Evolutionary conservation across 2,329 filamentous ascomycete species (phyloP).

Genomic region (Hypoxylon sp.): DNA sequence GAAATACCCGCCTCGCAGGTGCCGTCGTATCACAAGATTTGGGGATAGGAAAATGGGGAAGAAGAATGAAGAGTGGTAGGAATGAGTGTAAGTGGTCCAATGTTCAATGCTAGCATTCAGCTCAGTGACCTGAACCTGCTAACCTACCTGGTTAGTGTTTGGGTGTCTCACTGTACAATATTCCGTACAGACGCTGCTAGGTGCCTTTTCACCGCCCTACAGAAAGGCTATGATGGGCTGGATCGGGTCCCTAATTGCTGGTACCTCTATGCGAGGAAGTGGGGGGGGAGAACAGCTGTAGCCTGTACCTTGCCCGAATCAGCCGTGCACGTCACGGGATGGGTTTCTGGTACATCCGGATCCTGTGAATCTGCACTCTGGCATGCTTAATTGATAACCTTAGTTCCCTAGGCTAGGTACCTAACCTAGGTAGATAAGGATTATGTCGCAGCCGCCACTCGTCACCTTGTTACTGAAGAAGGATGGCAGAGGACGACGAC

Average conservation of each 20-base stretch:
- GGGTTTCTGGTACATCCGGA: conserved; percentile 3
- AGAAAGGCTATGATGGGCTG: background rate
- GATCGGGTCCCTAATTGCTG: background rate
- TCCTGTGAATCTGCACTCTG: background rate
- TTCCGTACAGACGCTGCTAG: no score
- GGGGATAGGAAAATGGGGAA: conserved; percentile 20
- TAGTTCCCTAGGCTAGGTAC: no score
- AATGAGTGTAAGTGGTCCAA: conserved; percentile 3
- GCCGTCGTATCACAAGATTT: conserved; percentile 29
- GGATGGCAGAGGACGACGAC: no score
- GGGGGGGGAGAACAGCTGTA: background rate
- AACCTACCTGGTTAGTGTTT: no score
- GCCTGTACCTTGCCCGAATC: background rate
- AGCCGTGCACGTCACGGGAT: background rate
- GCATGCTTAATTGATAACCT: background rate
- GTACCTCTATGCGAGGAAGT: background rate
- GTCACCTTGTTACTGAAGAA: background rate
- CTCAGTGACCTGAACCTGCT: background rate
- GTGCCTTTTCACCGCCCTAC: conserved; percentile 2
- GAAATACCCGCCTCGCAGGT: conserved; percentile 38
- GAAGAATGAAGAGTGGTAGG: conserved; percentile 17
- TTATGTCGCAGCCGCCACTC: background rate
- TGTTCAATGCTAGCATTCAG: background rate
- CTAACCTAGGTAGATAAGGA: conserved; percentile 5
- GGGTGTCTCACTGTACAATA: no score